These are phyloP conservation scores for Apophysomyces variabilis DNA, from an alignment of 371 early-diverging fungal genomes.

Conservation along the genomic window DNA sequence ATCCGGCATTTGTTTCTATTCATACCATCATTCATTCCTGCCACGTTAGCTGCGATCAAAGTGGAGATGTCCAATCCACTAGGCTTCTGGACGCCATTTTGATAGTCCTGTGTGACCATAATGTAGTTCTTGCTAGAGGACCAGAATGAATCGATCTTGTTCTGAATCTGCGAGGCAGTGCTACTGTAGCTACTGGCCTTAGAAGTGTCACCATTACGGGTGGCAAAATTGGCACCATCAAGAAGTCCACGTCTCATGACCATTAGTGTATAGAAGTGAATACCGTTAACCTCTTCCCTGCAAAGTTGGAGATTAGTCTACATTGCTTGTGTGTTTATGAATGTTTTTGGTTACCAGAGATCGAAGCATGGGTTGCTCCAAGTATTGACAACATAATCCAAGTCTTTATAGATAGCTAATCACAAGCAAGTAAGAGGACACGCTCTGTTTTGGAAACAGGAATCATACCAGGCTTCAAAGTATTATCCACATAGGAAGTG, in stretches of 20 bases:
- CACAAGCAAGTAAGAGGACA: neutral
- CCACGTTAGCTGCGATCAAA: slow-evolving; percentile 60
- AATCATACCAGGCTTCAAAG: slow-evolving; percentile 14
- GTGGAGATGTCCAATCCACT: slow-evolving; percentile 66
- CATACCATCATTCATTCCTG: slow-evolving; percentile 32
- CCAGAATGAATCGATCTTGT: slow-evolving; percentile 53
- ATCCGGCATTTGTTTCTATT: neutral
- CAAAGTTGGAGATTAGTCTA: slow-evolving; percentile 6
- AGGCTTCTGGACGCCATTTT: slow-evolving; percentile 39
- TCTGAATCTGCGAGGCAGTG: slow-evolving; percentile 29
- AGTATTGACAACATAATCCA: slow-evolving; percentile 62
- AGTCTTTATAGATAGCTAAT: slow-evolving; percentile 42
- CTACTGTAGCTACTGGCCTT: slow-evolving; percentile 12
- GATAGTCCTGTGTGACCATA: slow-evolving; percentile 40
- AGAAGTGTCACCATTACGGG: slow-evolving; percentile 5
- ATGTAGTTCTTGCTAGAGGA: slow-evolving; percentile 33
- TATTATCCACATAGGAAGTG: slow-evolving; percentile 21
- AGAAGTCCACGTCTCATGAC: slow-evolving; percentile 63
- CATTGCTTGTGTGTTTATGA: neutral
- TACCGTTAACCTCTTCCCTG: slow-evolving; percentile 66
- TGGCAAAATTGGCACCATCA: slow-evolving; percentile 29
- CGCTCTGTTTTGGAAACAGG: too few relatives aligned
- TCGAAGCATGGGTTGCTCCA: slow-evolving; percentile 56
- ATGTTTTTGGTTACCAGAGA: slow-evolving; percentile 41
- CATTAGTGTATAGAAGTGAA: slow-evolving; percentile 74